Base-by-base conservation (phyloP, 2,329 filamentous ascomycete species). In the Diaporthe amygdali region DNA sequence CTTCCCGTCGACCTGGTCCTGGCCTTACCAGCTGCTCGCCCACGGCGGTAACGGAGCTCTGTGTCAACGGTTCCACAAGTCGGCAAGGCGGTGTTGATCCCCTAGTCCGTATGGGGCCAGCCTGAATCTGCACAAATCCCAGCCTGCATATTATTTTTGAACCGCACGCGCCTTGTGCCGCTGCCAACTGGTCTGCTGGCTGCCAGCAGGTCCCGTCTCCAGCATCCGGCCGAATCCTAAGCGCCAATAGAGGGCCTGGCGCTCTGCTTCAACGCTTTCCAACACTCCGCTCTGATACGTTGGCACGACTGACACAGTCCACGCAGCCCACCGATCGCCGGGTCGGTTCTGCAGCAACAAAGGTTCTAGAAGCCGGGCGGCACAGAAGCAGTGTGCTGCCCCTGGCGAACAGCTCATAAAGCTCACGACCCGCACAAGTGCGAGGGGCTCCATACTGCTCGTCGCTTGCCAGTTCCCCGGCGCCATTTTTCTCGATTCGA, bases 21-120 rank as follows among this genome's bases (percentile, higher is more conserved):
- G 61, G 67, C n/a, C 41, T 37, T 44, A 39, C n/a, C 56, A 52
- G 22, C 15, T 22, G 41, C 41, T 63, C 59, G 59, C 22, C 32
- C 63, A 61, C 71, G 66, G 71, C 71, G 71, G 71, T 72, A 54
- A 70, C 71, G 68, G 71, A 70, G 71, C n/a, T 59, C 66, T 70
- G 54, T 54, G 71, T 72, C 51, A 59, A 61, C 27, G 68, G 66
- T 52, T 64, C 67, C 66, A 51, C 67, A 59, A 70, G n/a, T 30
- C 47, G 55, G 52, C 54, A 39, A 41, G 46, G 46, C 25, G 68
- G 54, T 68, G 68, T 41, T 70, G 52, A 70, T 55, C 63, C 41
- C 68, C 68, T 63, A 67, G 61, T 46, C 71, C 71, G 67, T 55
- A 59, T 41, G 47, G 63, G 22, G 34, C 41, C 41, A 47, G 51